phyloP scores from a whole-genome alignment of 176 grass and related monocot genomes.

The Calamus simplicifolius region DNA sequence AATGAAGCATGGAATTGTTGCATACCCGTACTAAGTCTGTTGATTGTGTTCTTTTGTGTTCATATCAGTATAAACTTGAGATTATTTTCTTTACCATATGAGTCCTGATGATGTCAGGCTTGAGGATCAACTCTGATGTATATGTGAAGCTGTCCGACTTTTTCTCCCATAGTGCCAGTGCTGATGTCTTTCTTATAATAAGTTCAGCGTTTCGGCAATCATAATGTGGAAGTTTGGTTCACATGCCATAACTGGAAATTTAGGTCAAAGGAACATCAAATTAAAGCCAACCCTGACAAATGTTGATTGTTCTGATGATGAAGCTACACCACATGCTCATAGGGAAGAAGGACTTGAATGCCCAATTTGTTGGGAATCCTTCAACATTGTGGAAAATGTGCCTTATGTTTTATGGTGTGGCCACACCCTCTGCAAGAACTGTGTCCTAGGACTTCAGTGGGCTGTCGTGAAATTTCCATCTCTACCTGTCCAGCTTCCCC shows the following conservation, averaged over 20 bases:
- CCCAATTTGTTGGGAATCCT: slow-evolving; percentile 18
- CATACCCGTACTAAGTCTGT: too few species aligned
- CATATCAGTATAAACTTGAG: too few species aligned
- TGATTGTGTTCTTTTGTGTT: too few species aligned
- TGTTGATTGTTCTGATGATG: slow-evolving; percentile 15
- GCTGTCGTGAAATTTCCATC: slow-evolving; percentile 14
- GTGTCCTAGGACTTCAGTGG: slow-evolving; percentile 16
- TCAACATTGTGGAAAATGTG: slow-evolving; percentile 15
- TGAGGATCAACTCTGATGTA: not conserved
- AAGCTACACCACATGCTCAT: not conserved
- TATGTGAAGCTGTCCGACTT: not conserved
- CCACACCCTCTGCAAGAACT: slow-evolving; percentile 19
- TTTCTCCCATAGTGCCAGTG: not conserved
- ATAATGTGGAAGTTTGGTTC: slow-evolving; percentile 18
- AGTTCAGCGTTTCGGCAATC: too few species aligned
- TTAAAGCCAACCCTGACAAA: slow-evolving; percentile 1
- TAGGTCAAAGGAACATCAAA: not conserved
- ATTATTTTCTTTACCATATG: too few species aligned
- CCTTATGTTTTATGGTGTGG: slow-evolving; percentile 18
- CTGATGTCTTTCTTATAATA: not conserved
- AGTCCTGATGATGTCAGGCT: too few species aligned
- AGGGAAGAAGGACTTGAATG: slow-evolving; percentile 19
- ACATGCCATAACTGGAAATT: slow-evolving; percentile 7
- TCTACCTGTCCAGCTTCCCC: slow-evolving; percentile 15
- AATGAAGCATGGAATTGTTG: too few species aligned